Evolutionary conservation across 2,329 filamentous ascomycete genomes (phyloP).

Genomic region (Fusarium chaquense): DNA sequence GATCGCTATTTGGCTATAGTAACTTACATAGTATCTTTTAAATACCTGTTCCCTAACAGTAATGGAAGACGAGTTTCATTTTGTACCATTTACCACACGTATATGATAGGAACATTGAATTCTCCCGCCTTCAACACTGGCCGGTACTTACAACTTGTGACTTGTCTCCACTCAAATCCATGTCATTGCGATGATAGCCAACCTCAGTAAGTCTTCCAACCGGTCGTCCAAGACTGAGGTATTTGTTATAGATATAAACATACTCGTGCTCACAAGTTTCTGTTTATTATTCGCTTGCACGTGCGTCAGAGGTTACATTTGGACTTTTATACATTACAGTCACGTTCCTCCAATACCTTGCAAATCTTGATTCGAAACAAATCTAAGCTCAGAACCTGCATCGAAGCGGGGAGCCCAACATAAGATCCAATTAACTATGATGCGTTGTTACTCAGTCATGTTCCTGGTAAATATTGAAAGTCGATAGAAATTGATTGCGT

Average conservation of each 20-base stretch:
- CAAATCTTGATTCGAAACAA: not conserved
- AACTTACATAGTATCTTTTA: not conserved
- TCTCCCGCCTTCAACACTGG: conserved; percentile 7
- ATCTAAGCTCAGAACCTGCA: not conserved
- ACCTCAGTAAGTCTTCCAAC: not conserved
- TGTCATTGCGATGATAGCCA: not conserved
- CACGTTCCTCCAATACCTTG: not conserved
- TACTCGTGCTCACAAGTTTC: not conserved
- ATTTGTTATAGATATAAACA: not conserved
- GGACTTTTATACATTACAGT: not conserved
- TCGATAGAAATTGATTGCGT: not conserved
- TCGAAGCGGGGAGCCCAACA: not conserved
- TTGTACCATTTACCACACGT: not conserved
- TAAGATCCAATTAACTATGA: not conserved
- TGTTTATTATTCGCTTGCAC: not conserved
- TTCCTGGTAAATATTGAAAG: not conserved
- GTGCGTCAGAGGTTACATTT: not conserved
- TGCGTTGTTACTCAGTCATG: not conserved
- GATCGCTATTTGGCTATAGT: not conserved
- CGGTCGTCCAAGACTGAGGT: not conserved
- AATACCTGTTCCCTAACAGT: not conserved
- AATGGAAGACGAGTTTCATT: not conserved
- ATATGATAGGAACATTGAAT: not conserved
- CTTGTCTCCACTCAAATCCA: not conserved
- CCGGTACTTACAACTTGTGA: not conserved